A percentile compares a stretch with the other conserved stretches of the same genome.
Evolutionary conservation across 768 basidiomycete species (phyloP).

Genomic region (Phylloporus scabripes): DNA sequence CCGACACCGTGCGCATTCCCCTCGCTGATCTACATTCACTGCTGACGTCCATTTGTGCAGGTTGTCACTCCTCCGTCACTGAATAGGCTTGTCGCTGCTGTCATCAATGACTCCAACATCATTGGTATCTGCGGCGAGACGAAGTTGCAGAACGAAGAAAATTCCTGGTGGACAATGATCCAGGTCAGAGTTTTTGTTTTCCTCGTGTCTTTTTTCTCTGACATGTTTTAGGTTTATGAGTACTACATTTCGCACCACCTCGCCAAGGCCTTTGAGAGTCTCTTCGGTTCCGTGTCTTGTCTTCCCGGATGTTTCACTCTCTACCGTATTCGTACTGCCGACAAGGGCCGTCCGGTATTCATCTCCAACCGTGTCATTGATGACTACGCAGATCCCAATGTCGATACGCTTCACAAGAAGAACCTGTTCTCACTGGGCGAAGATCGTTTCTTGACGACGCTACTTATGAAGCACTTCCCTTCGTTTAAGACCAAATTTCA

Average conservation of each 20-base stretch:
- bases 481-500: conserved; percentile 66
- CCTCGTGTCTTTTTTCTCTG: background rate
- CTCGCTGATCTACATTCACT: background rate
- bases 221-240: conserved; percentile 48
- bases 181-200: conserved; percentile 39
- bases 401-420: conserved; percentile 70
- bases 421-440: conserved; percentile 64
- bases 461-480: conserved; percentile 68
- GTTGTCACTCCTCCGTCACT: conserved; percentile 59
- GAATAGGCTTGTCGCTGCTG: conserved; percentile 61
- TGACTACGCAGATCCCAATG: conserved; percentile 59
- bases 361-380: conserved; percentile 68
- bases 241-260: conserved; percentile 66
- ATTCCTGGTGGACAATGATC: conserved; percentile 76
- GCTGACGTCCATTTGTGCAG: conserved; percentile 30
- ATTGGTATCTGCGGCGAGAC: conserved; percentile 71
- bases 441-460: conserved; percentile 65
- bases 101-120: conserved; percentile 54
- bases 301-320: conserved; percentile 71
- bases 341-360: conserved; percentile 67
- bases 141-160: conserved; percentile 59
- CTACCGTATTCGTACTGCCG: conserved; percentile 65
- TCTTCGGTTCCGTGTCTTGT: conserved; percentile 69
- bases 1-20: conserved; percentile 49
- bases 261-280: conserved; percentile 62